Evolutionary conservation across 768 basidiomycete species (phyloP), one percentile per base, ranked within the genome.

Genomic region (Hysterangium stoloniferum): DNA sequence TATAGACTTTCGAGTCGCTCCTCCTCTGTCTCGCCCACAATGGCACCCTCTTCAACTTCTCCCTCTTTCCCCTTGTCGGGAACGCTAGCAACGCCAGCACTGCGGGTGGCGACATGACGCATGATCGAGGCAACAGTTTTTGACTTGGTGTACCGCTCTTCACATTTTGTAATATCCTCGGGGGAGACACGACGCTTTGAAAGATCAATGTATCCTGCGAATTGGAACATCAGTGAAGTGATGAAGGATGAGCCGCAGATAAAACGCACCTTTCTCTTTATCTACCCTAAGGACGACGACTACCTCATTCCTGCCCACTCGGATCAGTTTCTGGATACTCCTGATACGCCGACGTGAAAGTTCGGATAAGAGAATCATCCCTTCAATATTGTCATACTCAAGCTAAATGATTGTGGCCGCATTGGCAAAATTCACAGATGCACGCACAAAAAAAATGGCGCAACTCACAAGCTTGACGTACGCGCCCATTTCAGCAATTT

Each of bases 401-500:
- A 98, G 84, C 94, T 96, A 32, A 24, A 20, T 11, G 6, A 22
- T 22, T 48, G 2, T 11, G 22, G 62, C 12, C 20, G 20, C 40
- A 17, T 38, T 12, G 20, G 20, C 13, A 5, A 32, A 45, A 25
- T 7, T 41, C 4, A 52, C 19, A 1, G 35, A 37, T 28, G 17
- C 48, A 27, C 17, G 29, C 15, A 22, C 9, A 22, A 13, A 13
- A 28, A 11, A 40, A 25, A 35, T 48, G 45, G 52, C 19, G 11
- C 33, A 9, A 71, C 86, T 59, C 57, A 95, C 94, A 59, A 99
- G 76, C 64, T 97, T 97, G 56, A 99, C 96, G 66, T 99, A 98
- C 38, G 96, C 96, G 42, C 96, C 96, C 95, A 98, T 99, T 68
- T 99, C 95, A 46, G 93, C 91, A 61, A 99, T 99, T 71, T 96